Conservation (phyloP, 2,329 filamentous ascomycete species). For the Aureobasidium sp. region DNA sequence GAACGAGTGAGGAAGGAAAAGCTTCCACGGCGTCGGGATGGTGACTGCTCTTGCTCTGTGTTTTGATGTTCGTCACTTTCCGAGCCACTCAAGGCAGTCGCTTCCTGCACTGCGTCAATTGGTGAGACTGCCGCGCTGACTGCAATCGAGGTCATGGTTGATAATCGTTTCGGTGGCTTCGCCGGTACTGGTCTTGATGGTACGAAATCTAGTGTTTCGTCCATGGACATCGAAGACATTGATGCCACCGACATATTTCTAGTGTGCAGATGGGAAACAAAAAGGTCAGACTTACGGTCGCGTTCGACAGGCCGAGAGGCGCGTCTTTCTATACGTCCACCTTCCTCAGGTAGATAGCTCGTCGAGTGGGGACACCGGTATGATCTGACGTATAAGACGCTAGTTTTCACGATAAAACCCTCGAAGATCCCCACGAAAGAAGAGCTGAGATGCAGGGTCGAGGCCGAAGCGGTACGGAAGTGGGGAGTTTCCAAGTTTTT, state of each 20-base stretch:
- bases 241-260: neutral
- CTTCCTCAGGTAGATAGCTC: neutral
- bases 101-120: slow-evolving; percentile 3
- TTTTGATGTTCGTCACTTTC: neutral
- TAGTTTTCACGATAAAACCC: slow-evolving; percentile 1
- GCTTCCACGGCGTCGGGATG: slow-evolving; percentile 10
- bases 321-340: neutral
- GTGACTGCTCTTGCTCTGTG: neutral
- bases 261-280: neutral
- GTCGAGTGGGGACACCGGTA: neutral
- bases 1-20: slow-evolving; percentile 14
- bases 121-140: neutral
- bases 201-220: neutral
- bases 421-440: neutral
- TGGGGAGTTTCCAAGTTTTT: slow-evolving; percentile 2
- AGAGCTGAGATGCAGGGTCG: slow-evolving; percentile 6
- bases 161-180: neutral
- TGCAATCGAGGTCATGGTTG: neutral
- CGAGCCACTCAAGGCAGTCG: slow-evolving; percentile 1
- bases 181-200: slow-evolving; percentile 1
- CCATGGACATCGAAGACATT: slow-evolving; percentile 2
- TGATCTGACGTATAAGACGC: slow-evolving; percentile 3
- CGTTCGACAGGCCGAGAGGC: neutral
- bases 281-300: neutral
- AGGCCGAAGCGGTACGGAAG: slow-evolving; percentile 6